These are phyloP conservation scores for Laburnicola sp. DNA, from an alignment of 2,329 filamentous ascomycete species.

Conservation along the genomic window DNA sequence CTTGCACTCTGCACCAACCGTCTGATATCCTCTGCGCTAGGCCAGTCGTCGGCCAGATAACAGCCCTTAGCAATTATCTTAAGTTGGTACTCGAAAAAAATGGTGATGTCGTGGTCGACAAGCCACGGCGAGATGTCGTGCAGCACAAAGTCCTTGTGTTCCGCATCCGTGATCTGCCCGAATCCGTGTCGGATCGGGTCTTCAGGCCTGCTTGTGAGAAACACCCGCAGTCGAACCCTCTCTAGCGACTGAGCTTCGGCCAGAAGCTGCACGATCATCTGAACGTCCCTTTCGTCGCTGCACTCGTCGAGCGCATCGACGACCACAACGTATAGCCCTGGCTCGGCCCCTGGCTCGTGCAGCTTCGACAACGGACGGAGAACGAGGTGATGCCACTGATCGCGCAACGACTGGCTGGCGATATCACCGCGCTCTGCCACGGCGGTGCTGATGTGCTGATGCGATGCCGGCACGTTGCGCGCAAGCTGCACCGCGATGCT, in stretches of 20 bases:
- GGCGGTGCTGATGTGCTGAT: conserved; percentile 11
- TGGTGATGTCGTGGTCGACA: conserved; percentile 12
- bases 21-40: conserved; percentile 20
- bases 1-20: conserved; percentile 29
- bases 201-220: conserved; percentile 23
- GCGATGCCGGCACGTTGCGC: conserved; percentile 1
- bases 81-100: conserved; percentile 9
- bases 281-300: conserved; percentile 19
- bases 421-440: conserved; percentile 12
- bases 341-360: not conserved
- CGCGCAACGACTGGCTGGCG: conserved; percentile 13
- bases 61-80: not conserved
- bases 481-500: conserved; percentile 20
- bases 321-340: conserved; percentile 8
- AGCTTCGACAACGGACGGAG: conserved; percentile 8
- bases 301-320: conserved; percentile 40
- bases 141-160: conserved; percentile 12
- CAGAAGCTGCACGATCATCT: conserved; percentile 19
- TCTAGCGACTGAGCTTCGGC: conserved; percentile 7
- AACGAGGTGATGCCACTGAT: conserved; percentile 25
- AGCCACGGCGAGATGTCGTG: conserved; percentile 10
- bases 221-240: conserved; percentile 16
- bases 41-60: conserved; percentile 14
- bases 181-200: conserved; percentile 12
- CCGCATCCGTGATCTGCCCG: not conserved